phyloP scores from a whole-genome alignment of 164 flowering plant species.

The Vitis rupestris region DNA sequence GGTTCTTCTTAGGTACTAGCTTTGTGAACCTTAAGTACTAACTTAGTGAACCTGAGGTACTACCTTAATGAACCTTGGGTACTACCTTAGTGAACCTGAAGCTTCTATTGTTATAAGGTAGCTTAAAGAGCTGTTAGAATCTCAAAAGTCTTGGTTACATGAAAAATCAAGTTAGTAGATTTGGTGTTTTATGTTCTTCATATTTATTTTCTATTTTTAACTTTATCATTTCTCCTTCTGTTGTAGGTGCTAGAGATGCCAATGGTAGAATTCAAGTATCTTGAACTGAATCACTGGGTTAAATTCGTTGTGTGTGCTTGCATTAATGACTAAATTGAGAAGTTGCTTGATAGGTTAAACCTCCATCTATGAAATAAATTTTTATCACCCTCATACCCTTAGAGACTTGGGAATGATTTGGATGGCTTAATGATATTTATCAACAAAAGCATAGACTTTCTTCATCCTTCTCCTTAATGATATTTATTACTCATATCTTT shows the following conservation, averaged over 20 bases:
- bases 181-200: not conserved
- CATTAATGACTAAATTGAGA: not conserved
- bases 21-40: no score
- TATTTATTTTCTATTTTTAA: not conserved
- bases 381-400: no score
- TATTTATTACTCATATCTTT: no score
- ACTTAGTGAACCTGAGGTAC: no score
- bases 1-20: not conserved
- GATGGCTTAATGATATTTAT: no score
- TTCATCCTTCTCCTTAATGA: no score
- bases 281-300: not conserved
- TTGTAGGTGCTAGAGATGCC: constrained; percentile 47
- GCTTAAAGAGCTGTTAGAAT: constrained; percentile 68
- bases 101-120: constrained; percentile 75
- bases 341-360: no score
- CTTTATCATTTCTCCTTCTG: not conserved
- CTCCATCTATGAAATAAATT: no score
- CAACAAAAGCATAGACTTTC: no score
- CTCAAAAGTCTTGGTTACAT: constrained; percentile 59
- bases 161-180: constrained; percentile 36
- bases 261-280: constrained; percentile 62
- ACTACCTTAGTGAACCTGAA: constrained; percentile 61
- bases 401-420: no score
- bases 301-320: no score
- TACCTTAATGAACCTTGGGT: not conserved